These are phyloP conservation scores for Choiromyces venosus DNA, from an alignment of 495 filamentous ascomycete genomes.

Conservation along the genomic window DNA sequence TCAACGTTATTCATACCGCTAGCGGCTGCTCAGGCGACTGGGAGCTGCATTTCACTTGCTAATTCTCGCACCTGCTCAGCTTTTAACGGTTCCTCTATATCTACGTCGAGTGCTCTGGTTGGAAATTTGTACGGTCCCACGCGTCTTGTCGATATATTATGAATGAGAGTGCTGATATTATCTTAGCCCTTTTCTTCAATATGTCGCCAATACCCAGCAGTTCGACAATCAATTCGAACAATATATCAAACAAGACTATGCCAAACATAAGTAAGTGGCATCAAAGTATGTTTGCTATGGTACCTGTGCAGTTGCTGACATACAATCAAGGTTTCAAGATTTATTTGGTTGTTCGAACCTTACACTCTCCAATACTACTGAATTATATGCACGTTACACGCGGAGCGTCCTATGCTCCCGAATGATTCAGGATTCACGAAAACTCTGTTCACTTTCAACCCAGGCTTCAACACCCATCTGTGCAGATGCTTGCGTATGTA, in stretches of 20 bases:
- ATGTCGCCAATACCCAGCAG: constrained; percentile 64
- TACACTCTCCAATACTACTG: constrained; percentile 71
- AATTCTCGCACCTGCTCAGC: constrained; percentile 77
- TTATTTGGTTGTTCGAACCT: constrained; percentile 76
- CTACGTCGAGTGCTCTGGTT: constrained; percentile 59
- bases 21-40: constrained; percentile 27
- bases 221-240: constrained; percentile 72
- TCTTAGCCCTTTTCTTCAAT: constrained; percentile 76
- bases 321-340: constrained; percentile 57
- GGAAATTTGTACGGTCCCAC: constrained; percentile 65
- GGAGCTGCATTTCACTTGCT: constrained; percentile 67
- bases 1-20: constrained; percentile 28
- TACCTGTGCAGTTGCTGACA: constrained; percentile 31
- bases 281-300: constrained; percentile 1
- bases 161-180: constrained; percentile 16
- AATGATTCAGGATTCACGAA: constrained; percentile 84
- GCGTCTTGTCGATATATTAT: background rate
- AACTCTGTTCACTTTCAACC: constrained; percentile 60
- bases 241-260: constrained; percentile 70
- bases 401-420: constrained; percentile 90
- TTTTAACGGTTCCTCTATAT: constrained; percentile 75
- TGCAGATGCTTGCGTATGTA: constrained; percentile 79
- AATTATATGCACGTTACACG: constrained; percentile 89
- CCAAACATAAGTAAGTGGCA: constrained; percentile 62
- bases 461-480: constrained; percentile 70